Evolutionary conservation across 2,329 filamentous ascomycete genomes (phyloP).

Genomic region (Aspergillus neoniger): DNA sequence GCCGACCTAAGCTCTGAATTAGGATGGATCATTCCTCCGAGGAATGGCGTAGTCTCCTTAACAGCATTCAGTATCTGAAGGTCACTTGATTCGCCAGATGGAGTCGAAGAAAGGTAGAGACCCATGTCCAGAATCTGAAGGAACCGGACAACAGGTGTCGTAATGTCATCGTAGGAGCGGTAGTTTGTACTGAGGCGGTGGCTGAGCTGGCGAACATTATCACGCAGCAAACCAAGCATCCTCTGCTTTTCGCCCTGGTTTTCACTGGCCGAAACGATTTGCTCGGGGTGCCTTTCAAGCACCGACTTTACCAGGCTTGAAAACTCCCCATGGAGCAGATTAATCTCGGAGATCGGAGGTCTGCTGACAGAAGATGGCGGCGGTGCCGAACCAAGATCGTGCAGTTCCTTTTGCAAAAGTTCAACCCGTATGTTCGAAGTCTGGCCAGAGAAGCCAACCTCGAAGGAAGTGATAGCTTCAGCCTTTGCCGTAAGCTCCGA

Average conservation of each 20-base stretch:
- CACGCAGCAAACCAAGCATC: conserved; percentile 48
- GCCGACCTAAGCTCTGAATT: conserved; percentile 15
- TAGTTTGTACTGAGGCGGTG: conserved; percentile 70
- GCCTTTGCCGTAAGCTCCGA: conserved; percentile 59
- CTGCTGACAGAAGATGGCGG: conserved; percentile 69
- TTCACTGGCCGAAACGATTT: conserved; percentile 25
- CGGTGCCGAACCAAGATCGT: conserved; percentile 66
- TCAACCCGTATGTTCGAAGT: conserved; percentile 66
- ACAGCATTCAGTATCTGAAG: conserved; percentile 31
- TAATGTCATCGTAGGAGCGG: conserved; percentile 81
- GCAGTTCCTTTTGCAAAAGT: conserved; percentile 63
- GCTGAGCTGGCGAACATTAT: conserved; percentile 68
- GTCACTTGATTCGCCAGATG: conserved; percentile 19
- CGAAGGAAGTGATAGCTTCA: conserved; percentile 64
- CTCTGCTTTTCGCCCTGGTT: conserved; percentile 25
- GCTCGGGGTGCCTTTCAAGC: conserved; percentile 46
- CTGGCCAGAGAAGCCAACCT: conserved; percentile 68
- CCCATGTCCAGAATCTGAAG: conserved; percentile 78
- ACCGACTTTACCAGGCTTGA: conserved; percentile 70
- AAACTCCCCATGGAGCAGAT: conserved; percentile 79
- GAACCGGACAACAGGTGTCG: conserved; percentile 74
- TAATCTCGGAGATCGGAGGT: conserved; percentile 67
- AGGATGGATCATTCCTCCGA: conserved; percentile 34
- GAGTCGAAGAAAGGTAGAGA: conserved; percentile 58
- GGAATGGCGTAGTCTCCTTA: conserved; percentile 42